Percentiles rank a stretch among this genome's conserved stretches.
These are phyloP conservation scores for Actinomucor elegans DNA, from an alignment of 371 early-diverging fungal genomes.

Conservation along the genomic window DNA sequence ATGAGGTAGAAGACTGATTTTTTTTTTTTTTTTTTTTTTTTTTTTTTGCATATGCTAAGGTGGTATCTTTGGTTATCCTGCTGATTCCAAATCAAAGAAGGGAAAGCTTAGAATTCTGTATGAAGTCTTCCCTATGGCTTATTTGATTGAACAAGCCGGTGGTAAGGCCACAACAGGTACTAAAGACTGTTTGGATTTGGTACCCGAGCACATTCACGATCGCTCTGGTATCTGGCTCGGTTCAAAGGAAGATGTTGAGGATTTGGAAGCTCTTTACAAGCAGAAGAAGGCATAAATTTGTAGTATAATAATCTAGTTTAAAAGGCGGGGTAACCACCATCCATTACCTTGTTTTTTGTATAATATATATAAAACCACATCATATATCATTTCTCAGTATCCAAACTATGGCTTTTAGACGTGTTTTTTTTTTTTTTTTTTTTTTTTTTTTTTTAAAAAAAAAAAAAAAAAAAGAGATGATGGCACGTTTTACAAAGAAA, in stretches of 20 bases:
- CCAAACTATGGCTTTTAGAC: no score
- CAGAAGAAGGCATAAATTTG: slow-evolving; percentile 16
- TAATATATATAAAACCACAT: no score
- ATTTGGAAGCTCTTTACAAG: slow-evolving; percentile 67
- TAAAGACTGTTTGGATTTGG: slow-evolving; percentile 81
- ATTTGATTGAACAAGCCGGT: slow-evolving; percentile 93
- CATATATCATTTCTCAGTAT: no score
- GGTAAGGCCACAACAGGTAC: slow-evolving; percentile 90
- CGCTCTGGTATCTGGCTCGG: slow-evolving; percentile 94
- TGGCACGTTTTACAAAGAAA: no score
- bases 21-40: background rate
- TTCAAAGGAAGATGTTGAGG: slow-evolving; percentile 86
- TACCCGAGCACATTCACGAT: slow-evolving; percentile 88
- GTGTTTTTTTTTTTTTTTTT: no score
- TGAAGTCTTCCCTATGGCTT: slow-evolving; percentile 98
- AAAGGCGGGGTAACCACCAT: no score
- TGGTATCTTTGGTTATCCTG: slow-evolving; percentile 86
- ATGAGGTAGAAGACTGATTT: no score
- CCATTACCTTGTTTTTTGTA: no score
- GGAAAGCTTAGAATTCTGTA: slow-evolving; percentile 96
- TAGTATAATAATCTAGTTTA: no score
- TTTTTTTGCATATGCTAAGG: slow-evolving; percentile 20
- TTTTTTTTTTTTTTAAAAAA: no score
- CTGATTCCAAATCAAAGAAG: slow-evolving; percentile 83
- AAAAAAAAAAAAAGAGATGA: no score